Conservation (phyloP, 2,329 filamentous ascomycete genomes). For the Hypoxylon sp. region DNA sequence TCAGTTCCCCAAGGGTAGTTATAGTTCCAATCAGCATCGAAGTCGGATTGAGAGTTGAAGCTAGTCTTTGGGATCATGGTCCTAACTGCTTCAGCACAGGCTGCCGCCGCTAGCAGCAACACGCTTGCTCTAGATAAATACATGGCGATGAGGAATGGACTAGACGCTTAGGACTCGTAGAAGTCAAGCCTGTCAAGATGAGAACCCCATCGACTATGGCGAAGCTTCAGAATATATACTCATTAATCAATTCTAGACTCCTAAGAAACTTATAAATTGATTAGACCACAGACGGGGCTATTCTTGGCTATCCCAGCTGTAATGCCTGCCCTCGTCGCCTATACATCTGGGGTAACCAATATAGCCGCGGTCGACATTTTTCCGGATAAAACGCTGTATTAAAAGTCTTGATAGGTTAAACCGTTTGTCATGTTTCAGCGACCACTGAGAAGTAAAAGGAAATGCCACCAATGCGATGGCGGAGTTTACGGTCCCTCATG, state of each 20-base stretch:
- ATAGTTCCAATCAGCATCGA: slow-evolving; percentile 64
- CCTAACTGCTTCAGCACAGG: slow-evolving; percentile 50
- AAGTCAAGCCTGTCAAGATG: neutral
- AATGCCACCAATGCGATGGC: slow-evolving; percentile 4
- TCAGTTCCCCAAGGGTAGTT: slow-evolving; percentile 71
- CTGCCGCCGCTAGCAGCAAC: slow-evolving; percentile 43
- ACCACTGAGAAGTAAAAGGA: slow-evolving; percentile 2
- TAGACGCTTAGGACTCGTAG: neutral
- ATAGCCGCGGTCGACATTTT: slow-evolving; percentile 25
- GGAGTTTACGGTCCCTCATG: slow-evolving; percentile 9
- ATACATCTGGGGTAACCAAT: slow-evolving; percentile 19
- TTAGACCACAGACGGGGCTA: slow-evolving; percentile 3
- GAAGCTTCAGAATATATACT: slow-evolving; percentile 24
- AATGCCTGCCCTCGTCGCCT: neutral
- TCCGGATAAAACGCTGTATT: slow-evolving; percentile 29
- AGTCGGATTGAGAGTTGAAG: slow-evolving; percentile 57
- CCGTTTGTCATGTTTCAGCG: slow-evolving; percentile 2
- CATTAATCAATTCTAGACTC: slow-evolving; percentile 2
- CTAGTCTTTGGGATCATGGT: slow-evolving; percentile 59
- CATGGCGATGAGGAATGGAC: slow-evolving; percentile 17
- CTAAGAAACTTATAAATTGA: slow-evolving; percentile 10
- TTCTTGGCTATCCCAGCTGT: slow-evolving; percentile 15
- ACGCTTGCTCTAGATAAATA: slow-evolving; percentile 21
- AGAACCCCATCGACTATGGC: neutral
- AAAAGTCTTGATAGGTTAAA: slow-evolving; percentile 9